A percentile compares a stretch with the other conserved stretches of the same genome.
Conservation (phyloP, 495 filamentous ascomycete species). For the Xylaria venustula region DNA sequence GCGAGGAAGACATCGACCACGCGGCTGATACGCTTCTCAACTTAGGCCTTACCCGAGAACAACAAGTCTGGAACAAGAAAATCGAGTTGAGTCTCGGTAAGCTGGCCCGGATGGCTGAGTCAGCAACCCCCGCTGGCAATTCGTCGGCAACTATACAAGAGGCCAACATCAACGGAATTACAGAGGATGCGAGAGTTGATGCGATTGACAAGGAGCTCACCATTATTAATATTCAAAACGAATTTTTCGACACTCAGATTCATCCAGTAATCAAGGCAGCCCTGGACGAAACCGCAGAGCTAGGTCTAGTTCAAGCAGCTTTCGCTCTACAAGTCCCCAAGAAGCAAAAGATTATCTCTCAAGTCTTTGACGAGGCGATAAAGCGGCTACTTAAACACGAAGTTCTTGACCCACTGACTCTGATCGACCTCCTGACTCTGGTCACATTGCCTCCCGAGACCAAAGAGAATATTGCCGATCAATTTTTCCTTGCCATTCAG, state of each 20-base stretch:
- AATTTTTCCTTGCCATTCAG: conserved; percentile 72
- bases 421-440: conserved; percentile 83
- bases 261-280: conserved; percentile 59
- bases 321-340: conserved; percentile 57
- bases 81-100: conserved; percentile 87
- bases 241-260: conserved; percentile 54
- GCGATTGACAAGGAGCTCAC: conserved; percentile 60
- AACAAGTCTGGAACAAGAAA: conserved; percentile 83
- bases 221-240: conserved; percentile 70
- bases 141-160: conserved; percentile 26
- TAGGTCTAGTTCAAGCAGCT: conserved; percentile 69
- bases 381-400: conserved; percentile 64
- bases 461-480: conserved; percentile 37
- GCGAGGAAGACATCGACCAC: conserved; percentile 66
- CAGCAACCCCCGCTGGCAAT: conserved; percentile 35
- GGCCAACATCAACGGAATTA: conserved; percentile 19
- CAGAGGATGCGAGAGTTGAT: conserved; percentile 36
- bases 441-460: conserved; percentile 49
- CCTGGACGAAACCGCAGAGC: conserved; percentile 73
- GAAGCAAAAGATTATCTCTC: conserved; percentile 60
- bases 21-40: conserved; percentile 67
- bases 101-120: conserved; percentile 67
- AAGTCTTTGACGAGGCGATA: conserved; percentile 64
- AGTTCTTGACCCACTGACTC: conserved; percentile 60
- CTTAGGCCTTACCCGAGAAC: conserved; percentile 64